Percentiles rank a stretch among this genome's conserved stretches.
Conservation (phyloP, 2,329 filamentous ascomycete genomes). For the Colletotrichum melonis region DNA sequence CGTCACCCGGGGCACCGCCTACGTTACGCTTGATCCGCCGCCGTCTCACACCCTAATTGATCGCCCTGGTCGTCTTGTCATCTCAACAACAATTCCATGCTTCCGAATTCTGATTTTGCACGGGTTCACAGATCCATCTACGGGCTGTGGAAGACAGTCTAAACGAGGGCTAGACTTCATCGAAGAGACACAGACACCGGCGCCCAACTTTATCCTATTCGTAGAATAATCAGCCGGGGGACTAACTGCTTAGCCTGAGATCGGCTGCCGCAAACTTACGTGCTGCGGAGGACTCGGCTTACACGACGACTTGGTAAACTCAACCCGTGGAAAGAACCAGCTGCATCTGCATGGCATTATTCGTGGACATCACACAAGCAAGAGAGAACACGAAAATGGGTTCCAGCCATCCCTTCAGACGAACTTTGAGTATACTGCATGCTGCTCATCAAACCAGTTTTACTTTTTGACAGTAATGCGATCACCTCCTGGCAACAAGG, state of each 20-base stretch:
- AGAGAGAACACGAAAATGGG: conserved; percentile 11
- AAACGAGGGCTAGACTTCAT: not conserved
- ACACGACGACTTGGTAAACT: not conserved
- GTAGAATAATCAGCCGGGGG: not conserved
- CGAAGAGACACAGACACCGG: not conserved
- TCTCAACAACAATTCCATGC: not conserved
- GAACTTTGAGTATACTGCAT: conserved; percentile 20
- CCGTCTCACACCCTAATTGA: not conserved
- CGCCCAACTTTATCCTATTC: not conserved
- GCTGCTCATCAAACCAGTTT: conserved; percentile 15
- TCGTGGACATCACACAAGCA: not conserved
- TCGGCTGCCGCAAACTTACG: not conserved
- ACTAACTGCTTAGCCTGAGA: not conserved
- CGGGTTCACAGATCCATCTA: not conserved
- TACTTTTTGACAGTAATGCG: not conserved
- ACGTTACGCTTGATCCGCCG: not conserved
- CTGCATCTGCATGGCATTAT: not conserved
- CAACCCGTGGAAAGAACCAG: not conserved
- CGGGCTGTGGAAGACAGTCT: not conserved
- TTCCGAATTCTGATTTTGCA: not conserved
- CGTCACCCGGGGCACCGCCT: not conserved
- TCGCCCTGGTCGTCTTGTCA: conserved; percentile 12
- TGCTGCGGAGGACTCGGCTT: not conserved
- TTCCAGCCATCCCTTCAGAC: conserved; percentile 26
- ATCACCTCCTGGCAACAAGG: conserved; percentile 18